Evolutionary conservation across 2,329 filamentous ascomycete species (phyloP).

Genomic region (Tolypocladium ovalisporum): DNA sequence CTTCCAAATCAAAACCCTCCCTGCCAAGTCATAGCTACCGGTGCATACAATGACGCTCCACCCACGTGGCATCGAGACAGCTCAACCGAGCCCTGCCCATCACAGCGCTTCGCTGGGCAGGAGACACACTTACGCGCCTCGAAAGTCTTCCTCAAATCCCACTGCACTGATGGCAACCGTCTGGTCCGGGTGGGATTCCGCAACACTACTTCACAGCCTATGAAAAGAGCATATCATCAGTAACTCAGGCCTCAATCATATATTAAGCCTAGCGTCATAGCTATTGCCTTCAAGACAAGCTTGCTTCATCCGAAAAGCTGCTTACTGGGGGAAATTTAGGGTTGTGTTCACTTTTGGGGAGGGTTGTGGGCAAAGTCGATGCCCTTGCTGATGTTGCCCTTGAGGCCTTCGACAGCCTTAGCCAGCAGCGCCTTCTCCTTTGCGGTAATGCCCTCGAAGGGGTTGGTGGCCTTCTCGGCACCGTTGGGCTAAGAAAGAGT

Average conservation of each 20-base stretch:
- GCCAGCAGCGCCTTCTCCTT: slow-evolving; percentile 83
- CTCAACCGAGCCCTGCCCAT: background rate
- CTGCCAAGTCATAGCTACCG: slow-evolving; percentile 45
- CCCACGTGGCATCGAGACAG: background rate
- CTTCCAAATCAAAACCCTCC: slow-evolving; percentile 88
- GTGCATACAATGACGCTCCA: background rate
- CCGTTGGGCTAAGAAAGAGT: slow-evolving; percentile 54
- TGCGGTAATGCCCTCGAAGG: slow-evolving; percentile 65
- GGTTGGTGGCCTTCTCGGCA: slow-evolving; percentile 75
- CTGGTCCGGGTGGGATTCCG: slow-evolving; percentile 2
- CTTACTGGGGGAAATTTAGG: slow-evolving; percentile 15
- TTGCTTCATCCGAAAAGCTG: slow-evolving; percentile 15
- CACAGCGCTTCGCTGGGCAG: background rate
- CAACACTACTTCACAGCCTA: slow-evolving; percentile 23
- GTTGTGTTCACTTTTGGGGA: slow-evolving; percentile 66
- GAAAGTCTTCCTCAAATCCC: background rate
- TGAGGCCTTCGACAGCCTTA: slow-evolving; percentile 64
- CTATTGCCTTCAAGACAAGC: slow-evolving; percentile 17
- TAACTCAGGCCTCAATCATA: slow-evolving; percentile 20
- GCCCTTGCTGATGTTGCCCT: slow-evolving; percentile 92
- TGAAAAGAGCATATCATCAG: slow-evolving; percentile 23
- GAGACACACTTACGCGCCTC: background rate
- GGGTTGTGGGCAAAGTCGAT: slow-evolving; percentile 75
- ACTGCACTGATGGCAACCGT: background rate
- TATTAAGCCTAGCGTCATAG: slow-evolving; percentile 25